Percentiles rank a stretch among this genome's conserved stretches.
phyloP scores from a whole-genome alignment of 2,329 filamentous ascomycete genomes.

The Coccinonectria pachysandricola region DNA sequence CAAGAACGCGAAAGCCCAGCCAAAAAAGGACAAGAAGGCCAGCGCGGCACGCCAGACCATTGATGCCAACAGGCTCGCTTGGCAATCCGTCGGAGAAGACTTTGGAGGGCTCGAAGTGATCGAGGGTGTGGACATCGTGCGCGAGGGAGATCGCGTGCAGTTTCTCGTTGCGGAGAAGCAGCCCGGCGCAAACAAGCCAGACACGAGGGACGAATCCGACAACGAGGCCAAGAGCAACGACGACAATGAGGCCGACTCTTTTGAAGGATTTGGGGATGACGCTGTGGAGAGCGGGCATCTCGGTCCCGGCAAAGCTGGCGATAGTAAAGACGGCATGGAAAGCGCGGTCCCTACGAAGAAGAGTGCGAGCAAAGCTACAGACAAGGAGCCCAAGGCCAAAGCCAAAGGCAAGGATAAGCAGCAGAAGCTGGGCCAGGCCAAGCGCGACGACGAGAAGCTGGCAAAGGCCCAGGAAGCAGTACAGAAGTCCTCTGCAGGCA shows the following conservation, averaged over 20 bases:
- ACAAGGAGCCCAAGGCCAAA: slow-evolving; percentile 15
- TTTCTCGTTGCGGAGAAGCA: slow-evolving; percentile 36
- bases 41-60: slow-evolving; percentile 22
- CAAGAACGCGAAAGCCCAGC: slow-evolving; percentile 18
- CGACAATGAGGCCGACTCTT: slow-evolving; percentile 41
- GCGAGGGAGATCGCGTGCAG: slow-evolving; percentile 46
- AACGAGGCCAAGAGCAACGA: slow-evolving; percentile 28
- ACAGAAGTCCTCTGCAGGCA: slow-evolving; percentile 29
- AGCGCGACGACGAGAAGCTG: slow-evolving; percentile 21
- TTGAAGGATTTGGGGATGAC: slow-evolving; percentile 53
- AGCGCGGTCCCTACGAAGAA: slow-evolving; percentile 18
- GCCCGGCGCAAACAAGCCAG: too few relatives aligned
- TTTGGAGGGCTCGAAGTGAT: slow-evolving; percentile 90
- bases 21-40: slow-evolving; percentile 21
- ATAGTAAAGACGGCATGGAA: slow-evolving; percentile 22
- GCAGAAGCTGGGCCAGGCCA: slow-evolving; percentile 20
- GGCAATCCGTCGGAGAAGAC: slow-evolving; percentile 78
- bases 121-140: slow-evolving; percentile 78
- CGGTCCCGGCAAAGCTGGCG: slow-evolving; percentile 22
- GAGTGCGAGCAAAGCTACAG: slow-evolving; percentile 22
- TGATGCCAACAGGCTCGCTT: slow-evolving; percentile 39
- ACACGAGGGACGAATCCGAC: too few relatives aligned
- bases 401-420: slow-evolving; percentile 3
- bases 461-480: slow-evolving; percentile 25
- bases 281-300: slow-evolving; percentile 22